Conservation (phyloP, 2,329 filamentous ascomycete species). For the Trichoderma koningiopsis region DNA sequence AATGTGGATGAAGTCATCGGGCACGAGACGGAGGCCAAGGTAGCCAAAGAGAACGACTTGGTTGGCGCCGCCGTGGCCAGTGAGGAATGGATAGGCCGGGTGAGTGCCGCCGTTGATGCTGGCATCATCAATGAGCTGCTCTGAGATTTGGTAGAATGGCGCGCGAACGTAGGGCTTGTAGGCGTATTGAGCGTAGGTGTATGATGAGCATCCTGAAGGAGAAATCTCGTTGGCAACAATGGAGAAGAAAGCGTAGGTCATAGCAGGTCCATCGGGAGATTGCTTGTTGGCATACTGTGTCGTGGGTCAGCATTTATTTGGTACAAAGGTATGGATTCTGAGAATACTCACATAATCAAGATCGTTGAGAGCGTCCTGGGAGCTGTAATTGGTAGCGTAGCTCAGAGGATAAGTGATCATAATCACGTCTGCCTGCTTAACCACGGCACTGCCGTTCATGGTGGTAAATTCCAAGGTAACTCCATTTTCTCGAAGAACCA, state of each 20-base stretch:
- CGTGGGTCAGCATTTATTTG: conserved; percentile 57
- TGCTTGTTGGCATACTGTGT: conserved; percentile 37
- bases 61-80: conserved; percentile 69
- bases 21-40: conserved; percentile 62
- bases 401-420: conserved; percentile 65
- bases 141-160: conserved; percentile 71
- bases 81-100: conserved; percentile 71
- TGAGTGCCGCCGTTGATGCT: conserved; percentile 54
- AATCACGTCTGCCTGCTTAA: conserved; percentile 72
- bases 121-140: conserved; percentile 65
- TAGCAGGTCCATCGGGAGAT: conserved; percentile 64
- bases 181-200: conserved; percentile 66
- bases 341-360: conserved; percentile 31
- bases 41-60: conserved; percentile 69
- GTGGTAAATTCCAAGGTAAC: conserved; percentile 66
- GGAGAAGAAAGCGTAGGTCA: conserved; percentile 72
- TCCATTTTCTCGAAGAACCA: conserved; percentile 30
- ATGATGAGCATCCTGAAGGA: conserved; percentile 66
- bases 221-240: conserved; percentile 68
- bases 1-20: conserved; percentile 59
- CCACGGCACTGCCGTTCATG: conserved; percentile 66
- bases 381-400: conserved; percentile 50
- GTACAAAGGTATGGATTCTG: conserved; percentile 50
- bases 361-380: conserved; percentile 29
- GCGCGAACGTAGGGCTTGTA: conserved; percentile 64